Evolutionary conservation across 2,329 filamentous ascomycete genomes (phyloP), one percentile per base, ranked within the genome.

Genomic region (Aspergillus thermomutatus): DNA sequence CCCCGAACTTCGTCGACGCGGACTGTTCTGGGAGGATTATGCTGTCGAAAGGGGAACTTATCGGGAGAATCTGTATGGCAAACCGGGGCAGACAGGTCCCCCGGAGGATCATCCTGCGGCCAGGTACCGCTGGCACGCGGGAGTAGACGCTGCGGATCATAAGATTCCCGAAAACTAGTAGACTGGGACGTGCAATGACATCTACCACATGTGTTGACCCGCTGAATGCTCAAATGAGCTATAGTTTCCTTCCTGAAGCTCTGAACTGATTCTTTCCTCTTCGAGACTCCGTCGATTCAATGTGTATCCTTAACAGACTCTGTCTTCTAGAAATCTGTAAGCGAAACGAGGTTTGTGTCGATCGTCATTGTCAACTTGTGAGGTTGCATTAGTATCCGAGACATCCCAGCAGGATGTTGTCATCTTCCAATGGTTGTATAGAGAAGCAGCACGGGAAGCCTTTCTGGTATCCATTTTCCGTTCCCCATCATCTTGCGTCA

Each of bases 1-100:
- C 1, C 87, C 87, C 0, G 87, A 89, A 63, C 75, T 90, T 19
- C 80, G 78, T 27, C 75, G 73, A 10, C 77, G 87, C 23, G 85
- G 85, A 0, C 66, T 74, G 8, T 75, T 75, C 62, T 72, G 69
- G 66, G 68, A 73, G 27, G 74, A 75, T 47, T 76, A 76, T 53
- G 67, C 69, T 1, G 72, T 72, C 0, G 60, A 62, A 1, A 67
- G 69, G 28, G 75, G 73, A 4, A 76, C 75, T 0, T 72, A 73
- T 47, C 69, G 75, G 2, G 75, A 77, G 64, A 77, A 77, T 34
- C 57, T 76, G 7, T 73, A 70, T 26, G 63, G 64, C 2, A 55
- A 62, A 25, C 61, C 69, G 1, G 74, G 73, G 1, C 69, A 75
- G 56, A 66, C 65, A 3, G 68, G 73, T 1, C 69, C 73, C 2